Conservation (phyloP, 805 yeast species). For the Deakozyma indianensis region DNA sequence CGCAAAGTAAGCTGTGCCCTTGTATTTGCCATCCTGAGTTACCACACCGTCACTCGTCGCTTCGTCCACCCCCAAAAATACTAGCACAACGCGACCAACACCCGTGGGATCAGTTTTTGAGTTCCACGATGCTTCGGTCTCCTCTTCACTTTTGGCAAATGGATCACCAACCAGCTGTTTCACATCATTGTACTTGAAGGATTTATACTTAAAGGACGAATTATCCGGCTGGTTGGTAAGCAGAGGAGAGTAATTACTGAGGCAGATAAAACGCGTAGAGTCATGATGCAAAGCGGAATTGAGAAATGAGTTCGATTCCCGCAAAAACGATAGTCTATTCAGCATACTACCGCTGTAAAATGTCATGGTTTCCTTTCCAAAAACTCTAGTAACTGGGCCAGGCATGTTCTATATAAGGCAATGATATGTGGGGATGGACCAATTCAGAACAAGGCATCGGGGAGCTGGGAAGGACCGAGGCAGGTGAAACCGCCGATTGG, state of each 20-base stretch:
- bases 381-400: slow-evolving; percentile 13
- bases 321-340: slow-evolving; percentile 49
- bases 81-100: slow-evolving; percentile 15
- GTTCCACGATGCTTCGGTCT: slow-evolving; percentile 21
- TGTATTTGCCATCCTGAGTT: slow-evolving; percentile 12
- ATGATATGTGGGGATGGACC: too few species aligned
- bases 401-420: slow-evolving; percentile 3
- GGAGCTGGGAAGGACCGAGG: too few species aligned
- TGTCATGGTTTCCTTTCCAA: slow-evolving; percentile 19
- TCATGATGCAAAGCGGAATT: slow-evolving; percentile 29
- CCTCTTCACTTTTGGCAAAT: slow-evolving; percentile 14
- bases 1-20: slow-evolving; percentile 28
- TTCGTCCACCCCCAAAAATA: slow-evolving; percentile 36
- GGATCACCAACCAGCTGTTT: slow-evolving; percentile 23
- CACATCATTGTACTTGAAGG: slow-evolving; percentile 23
- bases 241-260: slow-evolving; percentile 16
- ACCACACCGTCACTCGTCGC: slow-evolving; percentile 12
- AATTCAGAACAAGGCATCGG: too few species aligned
- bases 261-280: slow-evolving; percentile 36
- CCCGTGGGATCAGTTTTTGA: slow-evolving; percentile 21
- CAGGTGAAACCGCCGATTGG: too few species aligned
- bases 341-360: slow-evolving; percentile 38
- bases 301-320: slow-evolving; percentile 42
- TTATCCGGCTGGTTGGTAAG: slow-evolving; percentile 4
- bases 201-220: slow-evolving; percentile 12